Evolutionary conservation across 1,284 basidiomycete genomes (phyloP).

Genomic region (Rhodotorula sp.): DNA sequence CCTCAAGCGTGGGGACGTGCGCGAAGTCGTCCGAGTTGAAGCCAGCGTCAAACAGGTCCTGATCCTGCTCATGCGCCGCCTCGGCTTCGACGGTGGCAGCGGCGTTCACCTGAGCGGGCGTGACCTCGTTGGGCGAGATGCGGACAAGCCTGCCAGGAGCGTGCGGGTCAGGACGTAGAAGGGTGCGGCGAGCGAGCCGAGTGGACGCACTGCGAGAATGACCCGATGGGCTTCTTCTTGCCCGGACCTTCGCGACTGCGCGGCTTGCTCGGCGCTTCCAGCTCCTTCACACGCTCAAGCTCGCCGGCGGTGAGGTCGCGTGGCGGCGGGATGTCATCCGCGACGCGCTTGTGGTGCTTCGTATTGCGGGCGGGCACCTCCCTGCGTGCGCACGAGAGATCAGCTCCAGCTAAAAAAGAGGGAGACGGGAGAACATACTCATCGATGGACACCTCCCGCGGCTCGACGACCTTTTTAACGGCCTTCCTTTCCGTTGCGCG

Average conservation of each 20-base stretch:
- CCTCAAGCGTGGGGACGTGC: neutral
- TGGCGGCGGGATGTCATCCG: constrained; percentile 15
- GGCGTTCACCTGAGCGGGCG: neutral
- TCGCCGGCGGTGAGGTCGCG: constrained; percentile 4
- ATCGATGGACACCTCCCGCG: neutral
- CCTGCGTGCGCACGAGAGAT: neutral
- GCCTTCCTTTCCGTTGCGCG: neutral
- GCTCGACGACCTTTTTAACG: neutral
- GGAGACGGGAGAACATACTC: neutral
- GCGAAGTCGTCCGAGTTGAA: neutral
- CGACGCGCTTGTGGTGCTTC: constrained; percentile 13
- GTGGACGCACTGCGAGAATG: constrained; percentile 6
- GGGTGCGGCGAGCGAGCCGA: neutral
- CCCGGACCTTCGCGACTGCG: neutral
- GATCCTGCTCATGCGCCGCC: neutral
- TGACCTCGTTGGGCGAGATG: neutral
- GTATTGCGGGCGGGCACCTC: neutral
- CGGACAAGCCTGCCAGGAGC: neutral
- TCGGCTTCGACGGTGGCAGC: neutral
- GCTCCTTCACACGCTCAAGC: neutral
- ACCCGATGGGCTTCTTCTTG: neutral
- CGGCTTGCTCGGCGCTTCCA: neutral
- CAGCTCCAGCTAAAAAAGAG: too few species aligned
- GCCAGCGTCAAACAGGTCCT: neutral
- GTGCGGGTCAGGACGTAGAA: neutral